phyloP scores from a whole-genome alignment of 192 early-diverging fungal species.

The Linnemannia zychae region DNA sequence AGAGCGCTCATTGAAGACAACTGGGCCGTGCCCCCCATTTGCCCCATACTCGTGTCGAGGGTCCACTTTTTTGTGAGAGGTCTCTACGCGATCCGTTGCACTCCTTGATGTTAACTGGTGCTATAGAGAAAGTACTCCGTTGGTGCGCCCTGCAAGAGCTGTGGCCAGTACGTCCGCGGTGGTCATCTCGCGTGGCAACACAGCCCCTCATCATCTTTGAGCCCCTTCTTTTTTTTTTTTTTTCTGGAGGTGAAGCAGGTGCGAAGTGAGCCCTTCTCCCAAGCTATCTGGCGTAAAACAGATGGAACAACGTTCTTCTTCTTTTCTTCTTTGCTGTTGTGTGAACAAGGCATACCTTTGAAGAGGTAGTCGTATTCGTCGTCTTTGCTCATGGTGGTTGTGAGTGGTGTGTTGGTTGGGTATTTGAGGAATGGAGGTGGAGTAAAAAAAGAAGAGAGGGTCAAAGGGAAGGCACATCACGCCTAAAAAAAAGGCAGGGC shows the following conservation, averaged over 20 bases:
- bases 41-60: not conserved
- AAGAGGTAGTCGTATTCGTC: slow-evolving; percentile 93
- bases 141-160: not conserved
- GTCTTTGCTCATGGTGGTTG: slow-evolving; percentile 64
- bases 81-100: slow-evolving; percentile 1
- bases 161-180: not conserved
- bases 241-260: not conserved
- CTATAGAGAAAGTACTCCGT: not conserved
- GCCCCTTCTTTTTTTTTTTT: slow-evolving; percentile 6
- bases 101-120: not conserved
- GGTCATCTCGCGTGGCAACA: slow-evolving; percentile 33
- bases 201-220: slow-evolving; percentile 17
- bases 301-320: not conserved
- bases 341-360: slow-evolving; percentile 72
- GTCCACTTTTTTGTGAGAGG: slow-evolving; percentile 5
- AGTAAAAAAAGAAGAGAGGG: slow-evolving; percentile 3
- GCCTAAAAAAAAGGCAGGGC: not conserved
- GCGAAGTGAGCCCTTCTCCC: not conserved
- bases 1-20: slow-evolving; percentile 17
- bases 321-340: not conserved
- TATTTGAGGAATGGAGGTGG: not conserved
- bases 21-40: slow-evolving; percentile 4
- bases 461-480: not conserved
- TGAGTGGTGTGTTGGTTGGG: not conserved
- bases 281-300: not conserved